These are phyloP conservation scores for Eleusine coracana DNA, from an alignment of 176 grass and related monocot species.

Conservation along the genomic window DNA sequence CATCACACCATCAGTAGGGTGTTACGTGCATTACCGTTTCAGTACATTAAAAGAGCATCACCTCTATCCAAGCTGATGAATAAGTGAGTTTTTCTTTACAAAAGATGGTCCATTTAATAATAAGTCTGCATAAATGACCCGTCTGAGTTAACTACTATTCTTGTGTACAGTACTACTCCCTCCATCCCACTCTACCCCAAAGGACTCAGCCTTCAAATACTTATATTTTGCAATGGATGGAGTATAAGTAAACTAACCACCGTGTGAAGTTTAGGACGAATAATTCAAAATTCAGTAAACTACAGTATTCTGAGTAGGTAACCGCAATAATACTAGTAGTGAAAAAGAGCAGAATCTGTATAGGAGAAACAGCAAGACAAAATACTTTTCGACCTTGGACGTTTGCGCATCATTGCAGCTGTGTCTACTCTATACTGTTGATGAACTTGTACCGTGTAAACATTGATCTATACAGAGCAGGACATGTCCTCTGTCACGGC, in stretches of 20 bases:
- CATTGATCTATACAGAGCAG: constrained; percentile 34
- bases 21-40: not conserved
- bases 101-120: not conserved
- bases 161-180: too few species aligned
- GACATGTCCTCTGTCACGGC: constrained; percentile 20
- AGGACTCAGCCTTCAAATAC: too few species aligned
- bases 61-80: not conserved
- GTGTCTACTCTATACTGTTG: constrained; percentile 15
- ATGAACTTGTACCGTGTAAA: constrained; percentile 30
- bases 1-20: not conserved
- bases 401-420: constrained; percentile 30
- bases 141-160: not conserved
- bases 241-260: not conserved
- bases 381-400: constrained; percentile 27
- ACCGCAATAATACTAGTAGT: too few species aligned
- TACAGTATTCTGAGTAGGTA: not conserved
- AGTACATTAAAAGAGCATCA: not conserved
- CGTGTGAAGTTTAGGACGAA: not conserved
- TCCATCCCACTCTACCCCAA: too few species aligned
- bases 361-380: constrained; percentile 25
- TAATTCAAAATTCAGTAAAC: not conserved
- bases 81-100: not conserved
- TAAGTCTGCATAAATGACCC: not conserved
- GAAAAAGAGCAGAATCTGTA: not conserved
- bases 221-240: too few species aligned